These are phyloP conservation scores for Kodamaea restingae DNA, from an alignment of 805 yeast species.

Conservation along the genomic window DNA sequence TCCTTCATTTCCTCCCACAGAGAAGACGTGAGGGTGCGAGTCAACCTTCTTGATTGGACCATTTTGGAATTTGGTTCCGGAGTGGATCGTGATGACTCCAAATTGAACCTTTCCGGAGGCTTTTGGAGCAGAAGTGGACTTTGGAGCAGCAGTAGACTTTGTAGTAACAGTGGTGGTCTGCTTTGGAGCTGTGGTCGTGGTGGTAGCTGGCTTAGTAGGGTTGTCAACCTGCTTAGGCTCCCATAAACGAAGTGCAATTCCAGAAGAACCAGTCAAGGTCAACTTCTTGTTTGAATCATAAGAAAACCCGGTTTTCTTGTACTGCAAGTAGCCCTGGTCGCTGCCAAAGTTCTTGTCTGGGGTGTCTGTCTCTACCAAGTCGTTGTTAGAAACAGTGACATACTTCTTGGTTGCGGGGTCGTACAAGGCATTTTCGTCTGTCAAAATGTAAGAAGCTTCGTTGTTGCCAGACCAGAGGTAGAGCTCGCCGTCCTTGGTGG, in stretches of 20 bases:
- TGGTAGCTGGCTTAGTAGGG: not conserved
- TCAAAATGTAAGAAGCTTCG: constrained; percentile 17
- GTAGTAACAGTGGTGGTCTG: constrained; percentile 9
- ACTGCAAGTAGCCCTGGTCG: constrained; percentile 14
- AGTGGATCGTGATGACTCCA: constrained; percentile 19
- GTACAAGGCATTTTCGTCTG: constrained; percentile 21
- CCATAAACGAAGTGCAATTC: constrained; percentile 1
- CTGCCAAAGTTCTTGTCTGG: constrained; percentile 11
- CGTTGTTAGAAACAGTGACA: constrained; percentile 11
- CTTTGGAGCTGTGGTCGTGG: too few species aligned
- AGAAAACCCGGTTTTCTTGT: not conserved
- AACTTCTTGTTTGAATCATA: not conserved
- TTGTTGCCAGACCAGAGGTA: constrained; percentile 10
- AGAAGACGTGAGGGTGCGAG: constrained; percentile 30
- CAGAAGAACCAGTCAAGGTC: not conserved
- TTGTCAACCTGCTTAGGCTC: not conserved
- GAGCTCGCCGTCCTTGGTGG: constrained; percentile 9
- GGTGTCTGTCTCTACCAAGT: constrained; percentile 6
- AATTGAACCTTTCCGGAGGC: constrained; percentile 10
- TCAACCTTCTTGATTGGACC: constrained; percentile 24
- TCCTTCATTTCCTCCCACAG: constrained; percentile 32
- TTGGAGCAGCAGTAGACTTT: constrained; percentile 1
- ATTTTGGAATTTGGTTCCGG: constrained; percentile 26
- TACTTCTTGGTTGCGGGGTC: constrained; percentile 16
- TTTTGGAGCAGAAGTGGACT: constrained; percentile 1